These are phyloP conservation scores for Endocalyx cinctus DNA, from an alignment of 2,329 filamentous ascomycete species.

Conservation along the genomic window DNA sequence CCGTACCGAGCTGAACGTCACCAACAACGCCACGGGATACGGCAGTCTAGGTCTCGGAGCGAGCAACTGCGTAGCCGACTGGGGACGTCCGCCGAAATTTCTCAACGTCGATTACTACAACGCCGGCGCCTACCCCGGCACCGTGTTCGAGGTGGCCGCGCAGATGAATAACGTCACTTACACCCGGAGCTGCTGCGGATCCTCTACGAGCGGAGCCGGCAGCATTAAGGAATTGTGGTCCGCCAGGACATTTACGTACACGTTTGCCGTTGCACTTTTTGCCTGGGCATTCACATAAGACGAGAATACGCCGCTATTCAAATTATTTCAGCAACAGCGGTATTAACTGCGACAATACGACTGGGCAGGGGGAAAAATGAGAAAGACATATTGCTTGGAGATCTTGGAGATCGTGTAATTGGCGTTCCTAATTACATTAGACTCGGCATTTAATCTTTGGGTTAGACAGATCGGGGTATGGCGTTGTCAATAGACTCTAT, in stretches of 20 bases:
- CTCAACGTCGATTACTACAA: slow-evolving; percentile 87
- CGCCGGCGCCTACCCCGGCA: slow-evolving; percentile 58
- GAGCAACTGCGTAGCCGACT: slow-evolving; percentile 56
- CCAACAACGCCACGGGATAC: slow-evolving; percentile 61
- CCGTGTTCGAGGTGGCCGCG: slow-evolving; percentile 72
- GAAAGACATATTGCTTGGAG: no score
- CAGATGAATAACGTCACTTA: slow-evolving; percentile 70
- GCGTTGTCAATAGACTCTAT: no score
- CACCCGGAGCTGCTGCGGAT: slow-evolving; percentile 54
- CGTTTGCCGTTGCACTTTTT: slow-evolving; percentile 9
- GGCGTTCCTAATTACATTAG: no score
- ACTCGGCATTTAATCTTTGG: no score
- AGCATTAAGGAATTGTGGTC: neutral
- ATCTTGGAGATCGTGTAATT: no score
- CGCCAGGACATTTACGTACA: slow-evolving; percentile 7
- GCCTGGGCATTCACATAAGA: slow-evolving; percentile 16
- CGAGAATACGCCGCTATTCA: no score
- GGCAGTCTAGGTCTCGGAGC: slow-evolving; percentile 64
- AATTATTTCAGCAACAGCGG: no score
- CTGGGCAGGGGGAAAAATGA: no score
- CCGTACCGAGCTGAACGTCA: slow-evolving; percentile 62
- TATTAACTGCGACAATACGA: no score
- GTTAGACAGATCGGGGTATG: no score
- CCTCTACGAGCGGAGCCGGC: slow-evolving; percentile 13
- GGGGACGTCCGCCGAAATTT: slow-evolving; percentile 69